These are phyloP conservation scores for Chlorella sp. DNA, from an alignment of 139 green algal genomes.

Conservation along the genomic window DNA sequence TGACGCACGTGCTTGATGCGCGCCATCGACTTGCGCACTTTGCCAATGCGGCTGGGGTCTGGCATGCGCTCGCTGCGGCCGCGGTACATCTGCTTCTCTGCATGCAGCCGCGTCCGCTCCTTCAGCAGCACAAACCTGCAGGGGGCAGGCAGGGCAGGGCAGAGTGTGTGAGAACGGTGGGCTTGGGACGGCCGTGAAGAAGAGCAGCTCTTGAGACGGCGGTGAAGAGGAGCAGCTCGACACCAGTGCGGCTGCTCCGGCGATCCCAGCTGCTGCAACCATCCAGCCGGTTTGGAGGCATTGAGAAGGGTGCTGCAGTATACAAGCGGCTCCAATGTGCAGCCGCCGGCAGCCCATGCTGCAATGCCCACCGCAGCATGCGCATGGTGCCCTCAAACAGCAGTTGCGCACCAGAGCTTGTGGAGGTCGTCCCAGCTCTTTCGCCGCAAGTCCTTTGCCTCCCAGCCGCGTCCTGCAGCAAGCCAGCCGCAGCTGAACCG, in stretches of 20 bases:
- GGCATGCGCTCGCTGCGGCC: constrained; percentile 22
- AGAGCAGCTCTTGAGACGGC: too few relatives aligned
- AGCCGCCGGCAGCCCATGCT: not conserved
- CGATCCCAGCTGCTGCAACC: not conserved
- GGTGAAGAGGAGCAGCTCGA: too few relatives aligned
- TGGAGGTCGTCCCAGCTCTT: constrained; percentile 86
- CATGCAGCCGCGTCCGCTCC: constrained; percentile 74
- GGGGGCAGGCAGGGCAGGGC: too few relatives aligned
- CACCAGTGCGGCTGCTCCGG: too few relatives aligned
- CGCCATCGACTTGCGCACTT: constrained; percentile 52
- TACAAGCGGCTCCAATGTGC: too few relatives aligned
- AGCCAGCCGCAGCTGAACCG: not conserved
- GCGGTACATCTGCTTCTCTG: constrained; percentile 55
- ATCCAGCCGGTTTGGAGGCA: too few relatives aligned
- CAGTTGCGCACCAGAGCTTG: constrained; percentile 68
- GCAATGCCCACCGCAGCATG: not conserved
- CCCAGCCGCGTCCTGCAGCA: constrained; percentile 66
- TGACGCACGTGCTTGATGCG: constrained; percentile 49
- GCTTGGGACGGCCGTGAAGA: too few relatives aligned
- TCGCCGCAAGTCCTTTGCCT: constrained; percentile 69
- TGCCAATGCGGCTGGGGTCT: constrained; percentile 22
- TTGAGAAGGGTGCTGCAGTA: too few relatives aligned
- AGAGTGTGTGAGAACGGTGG: too few relatives aligned
- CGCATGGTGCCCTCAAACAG: too few relatives aligned
- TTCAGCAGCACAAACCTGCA: constrained; percentile 76